A percentile compares a stretch with the other conserved stretches of the same genome.
Evolutionary conservation across 1,284 basidiomycete genomes (phyloP).

Genomic region (Ustilago cynodontis): DNA sequence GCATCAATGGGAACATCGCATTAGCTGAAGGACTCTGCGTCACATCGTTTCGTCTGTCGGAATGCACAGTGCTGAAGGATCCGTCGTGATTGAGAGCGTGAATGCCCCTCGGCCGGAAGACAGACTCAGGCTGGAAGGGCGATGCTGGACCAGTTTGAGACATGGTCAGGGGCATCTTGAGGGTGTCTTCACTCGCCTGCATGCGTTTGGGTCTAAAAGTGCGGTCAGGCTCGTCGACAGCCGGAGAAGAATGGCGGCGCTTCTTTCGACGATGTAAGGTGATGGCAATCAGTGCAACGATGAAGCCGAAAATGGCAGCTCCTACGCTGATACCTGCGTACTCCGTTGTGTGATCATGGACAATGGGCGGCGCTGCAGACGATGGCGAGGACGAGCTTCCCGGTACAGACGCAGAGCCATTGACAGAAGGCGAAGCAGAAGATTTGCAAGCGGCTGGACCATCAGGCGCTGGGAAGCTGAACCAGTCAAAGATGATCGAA

Average conservation of each 20-base stretch:
- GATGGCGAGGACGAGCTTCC: background rate
- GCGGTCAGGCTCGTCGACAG: slow-evolving; percentile 2
- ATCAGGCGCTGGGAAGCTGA: slow-evolving; percentile 16
- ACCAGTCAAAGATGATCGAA: slow-evolving; percentile 30
- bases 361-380: background rate
- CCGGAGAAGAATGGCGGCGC: background rate
- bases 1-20: slow-evolving; percentile 9
- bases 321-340: slow-evolving; percentile 28
- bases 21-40: slow-evolving; percentile 11
- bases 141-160: background rate
- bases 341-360: slow-evolving; percentile 5
- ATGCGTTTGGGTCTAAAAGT: slow-evolving; percentile 7
- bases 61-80: slow-evolving; percentile 5
- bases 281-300: slow-evolving; percentile 4
- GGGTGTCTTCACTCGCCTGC: slow-evolving; percentile 4
- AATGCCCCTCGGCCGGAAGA: slow-evolving; percentile 14
- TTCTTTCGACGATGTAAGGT: background rate
- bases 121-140: slow-evolving; percentile 3
- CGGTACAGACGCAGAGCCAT: background rate
- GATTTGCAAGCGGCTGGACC: slow-evolving; percentile 6
- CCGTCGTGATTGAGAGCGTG: slow-evolving; percentile 18
- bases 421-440: background rate
- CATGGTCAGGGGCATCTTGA: slow-evolving; percentile 15
- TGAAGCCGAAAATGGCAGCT: slow-evolving; percentile 10
- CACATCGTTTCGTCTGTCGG: background rate